Evolutionary conservation across 2,329 filamentous ascomycete genomes (phyloP).

Genomic region (Colletotrichum sp.): DNA sequence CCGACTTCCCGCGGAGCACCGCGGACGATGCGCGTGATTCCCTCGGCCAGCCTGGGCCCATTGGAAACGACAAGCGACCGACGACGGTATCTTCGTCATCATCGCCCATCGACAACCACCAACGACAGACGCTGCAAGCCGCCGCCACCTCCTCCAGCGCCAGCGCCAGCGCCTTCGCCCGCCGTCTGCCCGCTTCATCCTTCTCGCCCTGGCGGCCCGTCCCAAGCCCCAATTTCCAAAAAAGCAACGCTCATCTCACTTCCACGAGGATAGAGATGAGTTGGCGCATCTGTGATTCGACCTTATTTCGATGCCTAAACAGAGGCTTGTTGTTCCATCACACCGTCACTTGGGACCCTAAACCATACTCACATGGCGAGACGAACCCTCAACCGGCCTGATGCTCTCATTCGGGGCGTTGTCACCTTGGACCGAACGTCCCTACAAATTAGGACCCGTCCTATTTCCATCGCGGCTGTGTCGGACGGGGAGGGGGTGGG

Average conservation of each 20-base stretch:
- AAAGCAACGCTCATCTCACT: neutral
- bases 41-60: neutral
- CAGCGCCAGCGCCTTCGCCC: neutral
- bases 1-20: neutral
- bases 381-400: neutral
- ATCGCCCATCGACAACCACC: neutral
- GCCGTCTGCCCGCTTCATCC: neutral
- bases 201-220: neutral
- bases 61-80: neutral
- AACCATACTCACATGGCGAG: neutral
- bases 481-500: neutral
- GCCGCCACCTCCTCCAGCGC: neutral
- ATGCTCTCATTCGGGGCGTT: neutral
- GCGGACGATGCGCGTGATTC: neutral
- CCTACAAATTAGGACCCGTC: slow-evolving; percentile 4
- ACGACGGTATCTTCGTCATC: neutral
- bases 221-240: neutral
- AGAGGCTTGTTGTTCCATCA: neutral
- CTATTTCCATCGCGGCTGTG: slow-evolving; percentile 21
- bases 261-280: neutral
- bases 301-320: slow-evolving; percentile 17
- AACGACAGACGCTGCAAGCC: neutral
- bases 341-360: neutral
- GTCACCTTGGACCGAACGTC: neutral
- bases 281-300: neutral